A percentile compares a stretch with the other conserved stretches of the same genome.
These are phyloP conservation scores for Colletotrichum navitas DNA, from an alignment of 2,329 filamentous ascomycete genomes.

Conservation along the genomic window DNA sequence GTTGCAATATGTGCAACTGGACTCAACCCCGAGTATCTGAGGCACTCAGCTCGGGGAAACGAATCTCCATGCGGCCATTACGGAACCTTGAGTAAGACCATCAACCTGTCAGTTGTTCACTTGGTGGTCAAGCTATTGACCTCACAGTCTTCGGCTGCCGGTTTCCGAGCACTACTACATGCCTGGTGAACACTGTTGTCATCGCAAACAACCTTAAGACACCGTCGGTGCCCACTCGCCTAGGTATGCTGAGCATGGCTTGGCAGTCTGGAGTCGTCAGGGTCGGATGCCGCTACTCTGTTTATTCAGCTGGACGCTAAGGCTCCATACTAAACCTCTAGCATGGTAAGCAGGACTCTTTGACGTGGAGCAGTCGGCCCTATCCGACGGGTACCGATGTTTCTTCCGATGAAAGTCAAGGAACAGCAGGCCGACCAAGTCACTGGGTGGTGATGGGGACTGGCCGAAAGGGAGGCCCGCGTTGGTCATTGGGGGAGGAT, in stretches of 20 bases:
- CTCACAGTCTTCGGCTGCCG: conserved; percentile 35
- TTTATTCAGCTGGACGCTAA: neutral
- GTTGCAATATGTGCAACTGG: conserved; percentile 2
- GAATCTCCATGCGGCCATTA: conserved; percentile 10
- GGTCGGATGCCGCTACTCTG: neutral
- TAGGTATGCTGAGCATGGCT: conserved; percentile 16
- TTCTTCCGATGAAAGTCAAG: conserved; percentile 21
- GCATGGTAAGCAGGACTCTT: neutral
- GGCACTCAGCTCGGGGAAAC: conserved; percentile 3
- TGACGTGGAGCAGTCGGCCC: conserved; percentile 26
- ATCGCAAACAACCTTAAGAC: neutral
- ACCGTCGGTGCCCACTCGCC: neutral
- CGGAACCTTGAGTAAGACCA: conserved; percentile 9
- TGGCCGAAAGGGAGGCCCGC: conserved; percentile 7
- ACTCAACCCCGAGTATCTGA: conserved; percentile 18
- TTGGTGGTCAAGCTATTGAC: conserved; percentile 21
- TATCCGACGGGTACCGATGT: conserved; percentile 25
- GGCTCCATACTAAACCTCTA: neutral
- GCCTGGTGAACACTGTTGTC: conserved; percentile 3
- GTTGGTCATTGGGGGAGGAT: too few relatives aligned
- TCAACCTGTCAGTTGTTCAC: conserved; percentile 21
- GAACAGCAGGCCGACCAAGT: conserved; percentile 5
- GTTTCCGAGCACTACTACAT: conserved; percentile 23
- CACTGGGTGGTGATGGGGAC: neutral
- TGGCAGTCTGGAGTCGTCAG: neutral